Conservation (phyloP, 768 basidiomycete genomes). For the Gymnopilus junonius region DNA sequence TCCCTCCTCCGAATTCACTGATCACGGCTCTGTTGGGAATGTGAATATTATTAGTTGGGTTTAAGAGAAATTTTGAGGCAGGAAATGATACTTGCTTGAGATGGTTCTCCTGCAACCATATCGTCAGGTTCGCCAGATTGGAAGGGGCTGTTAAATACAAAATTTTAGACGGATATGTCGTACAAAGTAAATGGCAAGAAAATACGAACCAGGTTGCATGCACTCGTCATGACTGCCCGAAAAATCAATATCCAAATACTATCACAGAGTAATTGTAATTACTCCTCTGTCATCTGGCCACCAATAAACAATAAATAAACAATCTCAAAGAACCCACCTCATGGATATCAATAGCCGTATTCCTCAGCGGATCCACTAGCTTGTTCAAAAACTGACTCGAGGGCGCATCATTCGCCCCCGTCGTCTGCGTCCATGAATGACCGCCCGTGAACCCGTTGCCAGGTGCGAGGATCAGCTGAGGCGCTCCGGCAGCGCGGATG, state of each 20-base stretch:
- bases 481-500: slow-evolving; percentile 43
- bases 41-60: neutral
- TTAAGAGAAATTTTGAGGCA: no score
- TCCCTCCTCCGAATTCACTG: slow-evolving; percentile 50
- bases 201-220: slow-evolving; percentile 40
- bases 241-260: slow-evolving; percentile 40
- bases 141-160: slow-evolving; percentile 31
- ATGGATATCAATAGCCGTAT: slow-evolving; percentile 51
- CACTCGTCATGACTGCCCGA: slow-evolving; percentile 47
- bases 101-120: slow-evolving; percentile 45
- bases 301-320: no score
- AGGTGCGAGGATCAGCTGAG: slow-evolving; percentile 48
- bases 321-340: slow-evolving; percentile 33
- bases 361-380: slow-evolving; percentile 42
- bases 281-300: no score
- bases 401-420: slow-evolving; percentile 38
- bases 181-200: neutral
- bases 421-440: slow-evolving; percentile 45
- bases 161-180: neutral
- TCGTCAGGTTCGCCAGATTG: slow-evolving; percentile 44
- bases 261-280: no score
- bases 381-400: slow-evolving; percentile 47
- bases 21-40: slow-evolving; percentile 40
- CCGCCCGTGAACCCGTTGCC: slow-evolving; percentile 53
- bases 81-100: slow-evolving; percentile 37